A percentile compares a stretch with the other conserved stretches of the same genome.
Conservation (phyloP, 192 early-diverging fungal genomes). For the Mortierella claussenii region DNA sequence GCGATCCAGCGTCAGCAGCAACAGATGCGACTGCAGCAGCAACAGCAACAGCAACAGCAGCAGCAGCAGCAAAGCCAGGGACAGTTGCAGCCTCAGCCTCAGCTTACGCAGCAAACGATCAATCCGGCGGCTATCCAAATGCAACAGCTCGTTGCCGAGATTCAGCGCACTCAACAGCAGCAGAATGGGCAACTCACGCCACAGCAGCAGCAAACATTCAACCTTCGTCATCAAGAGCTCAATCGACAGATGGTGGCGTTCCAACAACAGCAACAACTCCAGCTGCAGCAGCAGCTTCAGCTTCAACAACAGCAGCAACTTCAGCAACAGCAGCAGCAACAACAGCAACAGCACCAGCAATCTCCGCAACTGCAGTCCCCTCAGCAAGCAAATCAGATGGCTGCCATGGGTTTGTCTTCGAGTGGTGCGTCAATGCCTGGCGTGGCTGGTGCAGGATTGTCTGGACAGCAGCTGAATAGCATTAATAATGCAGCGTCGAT, state of each 20-base stretch:
- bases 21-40: constrained; percentile 23
- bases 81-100: constrained; percentile 13
- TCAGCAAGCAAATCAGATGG: constrained; percentile 33
- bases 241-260: background rate
- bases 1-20: constrained; percentile 16
- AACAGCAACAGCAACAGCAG: constrained; percentile 11
- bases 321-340: constrained; percentile 24
- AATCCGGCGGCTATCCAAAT: constrained; percentile 14
- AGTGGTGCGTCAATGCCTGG: constrained; percentile 21
- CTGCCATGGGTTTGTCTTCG: constrained; percentile 27
- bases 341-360: constrained; percentile 42
- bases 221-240: constrained; percentile 5
- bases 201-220: constrained; percentile 13
- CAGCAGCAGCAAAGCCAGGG: constrained; percentile 19
- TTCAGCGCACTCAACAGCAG: constrained; percentile 15
- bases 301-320: constrained; percentile 14
- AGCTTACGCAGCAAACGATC: constrained; percentile 8
- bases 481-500: constrained; percentile 18
- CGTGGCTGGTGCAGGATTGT: constrained; percentile 1
- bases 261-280: constrained; percentile 33
- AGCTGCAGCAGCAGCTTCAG: constrained; percentile 24
- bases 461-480: constrained; percentile 10
- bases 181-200: constrained; percentile 19
- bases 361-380: constrained; percentile 37
- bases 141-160: constrained; percentile 18